phyloP scores from a whole-genome alignment of 2,329 filamentous ascomycete genomes.

The Leptosphaerulina australis region DNA sequence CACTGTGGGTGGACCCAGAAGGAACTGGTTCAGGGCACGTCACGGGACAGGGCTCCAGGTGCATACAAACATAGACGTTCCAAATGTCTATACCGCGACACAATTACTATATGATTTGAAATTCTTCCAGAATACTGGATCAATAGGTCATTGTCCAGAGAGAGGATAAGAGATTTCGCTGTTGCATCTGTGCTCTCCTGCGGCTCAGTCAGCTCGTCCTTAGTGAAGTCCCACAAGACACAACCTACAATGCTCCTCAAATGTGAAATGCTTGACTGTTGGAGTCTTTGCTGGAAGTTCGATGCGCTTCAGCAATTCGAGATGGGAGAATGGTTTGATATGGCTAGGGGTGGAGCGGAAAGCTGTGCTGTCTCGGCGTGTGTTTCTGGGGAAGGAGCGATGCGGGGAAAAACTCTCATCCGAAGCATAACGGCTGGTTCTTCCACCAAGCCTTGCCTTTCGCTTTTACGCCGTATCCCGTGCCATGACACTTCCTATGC shows the following conservation, averaged over 20 bases:
- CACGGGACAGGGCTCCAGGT: conserved; percentile 2
- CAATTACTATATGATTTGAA: background rate
- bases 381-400: conserved; percentile 8
- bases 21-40: background rate
- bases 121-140: conserved; percentile 13
- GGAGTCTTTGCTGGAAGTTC: background rate
- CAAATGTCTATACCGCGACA: conserved; percentile 2
- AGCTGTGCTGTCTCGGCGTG: conserved; percentile 8
- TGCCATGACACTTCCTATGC: conserved; percentile 12
- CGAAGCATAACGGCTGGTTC: conserved; percentile 4
- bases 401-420: conserved; percentile 22
- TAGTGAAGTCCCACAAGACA: background rate
- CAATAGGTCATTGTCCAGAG: conserved; percentile 9
- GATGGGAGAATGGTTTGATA: conserved; percentile 5
- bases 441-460: conserved; percentile 8
- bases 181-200: conserved; percentile 18
- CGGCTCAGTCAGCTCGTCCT: conserved; percentile 6
- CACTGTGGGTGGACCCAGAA: background rate
- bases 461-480: conserved; percentile 5
- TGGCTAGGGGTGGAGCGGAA: conserved; percentile 8
- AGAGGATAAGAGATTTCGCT: conserved; percentile 22
- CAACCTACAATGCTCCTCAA: conserved; percentile 1
- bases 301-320: conserved; percentile 5
- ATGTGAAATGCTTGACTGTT: background rate
- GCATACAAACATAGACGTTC: conserved; percentile 6